A percentile compares a stretch with the other conserved stretches of the same genome.
Conservation (phyloP, 2,329 filamentous ascomycete species). For the Ophiostoma sp. region DNA sequence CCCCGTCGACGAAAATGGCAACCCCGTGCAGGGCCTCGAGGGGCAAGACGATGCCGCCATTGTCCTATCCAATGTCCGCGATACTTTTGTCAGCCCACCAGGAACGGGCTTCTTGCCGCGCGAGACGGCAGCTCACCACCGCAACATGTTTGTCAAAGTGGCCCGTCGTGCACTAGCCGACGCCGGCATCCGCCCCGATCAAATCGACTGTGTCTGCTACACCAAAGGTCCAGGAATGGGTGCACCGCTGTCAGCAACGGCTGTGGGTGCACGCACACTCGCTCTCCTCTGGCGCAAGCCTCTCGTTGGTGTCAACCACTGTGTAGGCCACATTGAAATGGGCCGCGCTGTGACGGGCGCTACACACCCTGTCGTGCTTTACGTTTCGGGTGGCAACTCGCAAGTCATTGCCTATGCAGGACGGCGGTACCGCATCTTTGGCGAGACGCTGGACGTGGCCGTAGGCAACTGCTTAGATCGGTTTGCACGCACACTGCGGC, state of each 20-base stretch:
- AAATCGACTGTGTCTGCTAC: constrained; percentile 92
- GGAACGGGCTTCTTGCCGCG: constrained; percentile 95
- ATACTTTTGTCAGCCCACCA: constrained; percentile 89
- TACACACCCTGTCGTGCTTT: constrained; percentile 87
- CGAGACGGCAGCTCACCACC: constrained; percentile 91
- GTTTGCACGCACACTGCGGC: constrained; percentile 86
- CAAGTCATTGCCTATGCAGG: constrained; percentile 97
- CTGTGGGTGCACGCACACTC: constrained; percentile 77
- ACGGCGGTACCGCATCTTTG: constrained; percentile 94
- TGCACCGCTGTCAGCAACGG: constrained; percentile 82
- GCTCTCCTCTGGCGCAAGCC: constrained; percentile 81
- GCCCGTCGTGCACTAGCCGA: constrained; percentile 75
- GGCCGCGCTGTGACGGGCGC: constrained; percentile 89
- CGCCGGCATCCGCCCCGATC: constrained; percentile 59
- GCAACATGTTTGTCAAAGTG: constrained; percentile 77
- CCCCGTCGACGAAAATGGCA: constrained; percentile 40
- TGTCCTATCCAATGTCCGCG: constrained; percentile 89
- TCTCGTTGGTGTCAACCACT: constrained; percentile 96
- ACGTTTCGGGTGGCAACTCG: constrained; percentile 94
- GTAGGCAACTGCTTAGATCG: constrained; percentile 97
- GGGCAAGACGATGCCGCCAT: constrained; percentile 53
- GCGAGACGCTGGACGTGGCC: constrained; percentile 94
- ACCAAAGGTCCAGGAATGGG: constrained; percentile 97
- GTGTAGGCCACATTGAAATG: constrained; percentile 99
- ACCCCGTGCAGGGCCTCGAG: constrained; percentile 22